These are phyloP conservation scores for Solanum raphanifolium DNA, from an alignment of 257 asterid genomes.

Conservation along the genomic window DNA sequence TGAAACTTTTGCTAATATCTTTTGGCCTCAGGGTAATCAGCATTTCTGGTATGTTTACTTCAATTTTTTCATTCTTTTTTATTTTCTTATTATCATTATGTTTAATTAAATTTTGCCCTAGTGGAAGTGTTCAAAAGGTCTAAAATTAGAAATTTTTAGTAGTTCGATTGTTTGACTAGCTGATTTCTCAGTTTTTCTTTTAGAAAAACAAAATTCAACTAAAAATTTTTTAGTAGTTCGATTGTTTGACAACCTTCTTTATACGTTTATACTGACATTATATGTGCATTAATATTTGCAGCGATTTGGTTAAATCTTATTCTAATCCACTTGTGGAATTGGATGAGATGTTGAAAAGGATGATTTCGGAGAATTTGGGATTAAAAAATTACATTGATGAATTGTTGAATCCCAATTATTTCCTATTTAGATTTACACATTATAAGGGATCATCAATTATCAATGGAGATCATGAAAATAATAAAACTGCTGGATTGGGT, in stretches of 20 bases:
- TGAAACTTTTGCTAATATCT: not conserved
- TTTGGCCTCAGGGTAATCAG: not conserved
- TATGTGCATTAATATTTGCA: not conserved
- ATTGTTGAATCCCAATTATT: not conserved
- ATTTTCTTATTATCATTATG: no score
- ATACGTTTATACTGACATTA: not conserved
- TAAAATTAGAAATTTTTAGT: no score
- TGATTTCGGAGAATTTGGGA: not conserved
- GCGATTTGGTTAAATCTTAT: not conserved
- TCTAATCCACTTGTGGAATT: not conserved
- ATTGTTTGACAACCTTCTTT: not conserved
- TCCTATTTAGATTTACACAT: not conserved
- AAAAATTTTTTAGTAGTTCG: fast-evolving
- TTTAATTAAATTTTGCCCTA: no score
- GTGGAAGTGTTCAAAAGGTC: no score
- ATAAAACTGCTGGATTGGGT: not conserved
- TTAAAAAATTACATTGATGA: not conserved
- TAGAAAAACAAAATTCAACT: no score
- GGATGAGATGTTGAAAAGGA: not conserved
- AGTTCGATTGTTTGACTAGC: no score
- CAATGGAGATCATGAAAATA: not conserved
- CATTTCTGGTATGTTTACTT: not conserved
- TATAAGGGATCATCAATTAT: not conserved
- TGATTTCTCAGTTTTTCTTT: no score
- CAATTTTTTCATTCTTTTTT: no score